phyloP scores from a whole-genome alignment of 2,329 filamentous ascomycete genomes.

The Sarocladium kiliense region DNA sequence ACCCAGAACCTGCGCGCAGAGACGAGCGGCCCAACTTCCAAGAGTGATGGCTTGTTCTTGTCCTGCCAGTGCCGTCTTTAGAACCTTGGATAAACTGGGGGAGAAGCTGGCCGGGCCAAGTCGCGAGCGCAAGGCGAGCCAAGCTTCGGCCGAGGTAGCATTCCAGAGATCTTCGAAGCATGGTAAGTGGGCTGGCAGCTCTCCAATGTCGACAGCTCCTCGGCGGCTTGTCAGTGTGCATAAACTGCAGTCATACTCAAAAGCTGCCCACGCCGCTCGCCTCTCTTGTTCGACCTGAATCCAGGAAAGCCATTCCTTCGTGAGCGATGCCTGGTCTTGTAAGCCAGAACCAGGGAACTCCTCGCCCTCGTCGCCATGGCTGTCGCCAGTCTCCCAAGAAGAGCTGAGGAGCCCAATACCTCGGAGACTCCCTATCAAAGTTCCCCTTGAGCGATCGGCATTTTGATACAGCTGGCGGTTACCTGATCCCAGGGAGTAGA shows the following conservation, averaged over 20 bases:
- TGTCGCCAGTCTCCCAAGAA: constrained; percentile 9
- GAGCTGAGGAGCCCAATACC: constrained; percentile 21
- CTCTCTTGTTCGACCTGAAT: constrained; percentile 17
- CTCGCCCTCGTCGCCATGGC: constrained; percentile 6
- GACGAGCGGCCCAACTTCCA: constrained; percentile 20
- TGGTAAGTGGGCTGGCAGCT: constrained; percentile 22
- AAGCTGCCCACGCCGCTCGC: constrained; percentile 23
- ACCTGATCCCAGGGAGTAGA: constrained; percentile 26
- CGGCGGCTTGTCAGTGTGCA: constrained; percentile 23
- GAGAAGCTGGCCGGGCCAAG: constrained; percentile 14
- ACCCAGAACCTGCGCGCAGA: constrained; percentile 24
- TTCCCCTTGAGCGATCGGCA: constrained; percentile 22
- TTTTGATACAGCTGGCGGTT: constrained; percentile 24
- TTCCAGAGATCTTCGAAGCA: constrained; percentile 24
- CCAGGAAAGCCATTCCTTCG: constrained; percentile 21
- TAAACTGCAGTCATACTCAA: constrained; percentile 27
- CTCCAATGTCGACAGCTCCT: constrained; percentile 22
- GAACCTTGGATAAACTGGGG: constrained; percentile 11
- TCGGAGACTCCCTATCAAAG: constrained; percentile 22
- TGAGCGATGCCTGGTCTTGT: background rate
- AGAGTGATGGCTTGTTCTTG: background rate
- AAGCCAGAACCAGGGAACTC: background rate
- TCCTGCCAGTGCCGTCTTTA: constrained; percentile 13
- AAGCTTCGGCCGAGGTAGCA: constrained; percentile 21
- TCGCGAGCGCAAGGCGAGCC: constrained; percentile 15